These are phyloP conservation scores for Penicillium psychrofluorescens DNA, from an alignment of 495 filamentous ascomycete genomes.

Conservation along the genomic window DNA sequence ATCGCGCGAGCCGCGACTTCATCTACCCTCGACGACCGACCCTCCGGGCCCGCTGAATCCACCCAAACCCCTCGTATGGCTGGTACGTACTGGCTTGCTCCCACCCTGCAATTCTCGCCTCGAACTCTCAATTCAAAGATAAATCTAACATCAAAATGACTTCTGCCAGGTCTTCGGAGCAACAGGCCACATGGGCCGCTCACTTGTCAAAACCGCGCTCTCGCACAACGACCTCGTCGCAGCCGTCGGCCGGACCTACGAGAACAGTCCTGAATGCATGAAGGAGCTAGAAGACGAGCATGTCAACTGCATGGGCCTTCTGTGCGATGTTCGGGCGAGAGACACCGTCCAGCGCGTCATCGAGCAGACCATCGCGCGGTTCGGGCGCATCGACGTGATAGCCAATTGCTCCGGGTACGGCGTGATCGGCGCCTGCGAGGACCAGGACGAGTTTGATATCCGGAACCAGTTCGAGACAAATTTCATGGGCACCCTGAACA, in stretches of 20 bases:
- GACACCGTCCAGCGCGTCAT: slow-evolving; percentile 70
- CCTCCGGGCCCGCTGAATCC: slow-evolving; percentile 68
- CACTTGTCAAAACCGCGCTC: slow-evolving; percentile 75
- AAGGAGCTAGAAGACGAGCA: slow-evolving; percentile 42
- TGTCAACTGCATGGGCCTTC: slow-evolving; percentile 62
- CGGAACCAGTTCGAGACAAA: slow-evolving; percentile 97
- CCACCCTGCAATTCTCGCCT: background rate
- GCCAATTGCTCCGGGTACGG: slow-evolving; percentile 90
- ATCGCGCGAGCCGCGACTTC: slow-evolving; percentile 37
- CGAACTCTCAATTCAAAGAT: background rate
- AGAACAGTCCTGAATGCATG: slow-evolving; percentile 69
- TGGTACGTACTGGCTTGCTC: slow-evolving; percentile 44
- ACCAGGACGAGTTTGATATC: slow-evolving; percentile 91
- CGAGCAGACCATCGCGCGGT: slow-evolving; percentile 58
- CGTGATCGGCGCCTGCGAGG: slow-evolving; percentile 92
- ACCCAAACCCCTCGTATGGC: slow-evolving; percentile 70
- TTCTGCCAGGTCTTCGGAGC: slow-evolving; percentile 73
- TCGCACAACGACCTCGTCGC: slow-evolving; percentile 78
- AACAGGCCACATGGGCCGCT: slow-evolving; percentile 92
- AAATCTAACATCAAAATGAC: background rate
- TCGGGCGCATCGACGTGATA: slow-evolving; percentile 80
- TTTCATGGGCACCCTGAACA: slow-evolving; percentile 88
- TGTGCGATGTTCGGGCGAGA: slow-evolving; percentile 84
- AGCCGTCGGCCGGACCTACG: slow-evolving; percentile 78
- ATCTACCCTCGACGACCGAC: slow-evolving; percentile 70